phyloP scores from a whole-genome alignment of 768 basidiomycete species.

The Polyporus arcularius region DNA sequence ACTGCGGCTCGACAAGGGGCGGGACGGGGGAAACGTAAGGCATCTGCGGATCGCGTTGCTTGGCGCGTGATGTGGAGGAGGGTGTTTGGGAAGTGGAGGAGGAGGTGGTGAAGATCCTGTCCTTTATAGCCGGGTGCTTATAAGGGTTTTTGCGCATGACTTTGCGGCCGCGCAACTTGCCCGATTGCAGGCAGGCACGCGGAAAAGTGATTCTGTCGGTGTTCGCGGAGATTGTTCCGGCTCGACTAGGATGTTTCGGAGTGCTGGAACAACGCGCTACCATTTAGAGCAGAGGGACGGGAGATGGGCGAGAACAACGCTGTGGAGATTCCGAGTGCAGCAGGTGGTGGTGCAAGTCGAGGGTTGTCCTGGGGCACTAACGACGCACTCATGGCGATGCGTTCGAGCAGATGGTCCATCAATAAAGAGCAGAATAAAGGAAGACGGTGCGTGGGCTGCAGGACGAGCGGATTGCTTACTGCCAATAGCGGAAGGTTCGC shows the following conservation, averaged over 20 bases:
- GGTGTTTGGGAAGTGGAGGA: neutral
- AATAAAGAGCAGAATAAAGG: neutral
- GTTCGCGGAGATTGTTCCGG: neutral
- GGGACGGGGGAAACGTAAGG: no score
- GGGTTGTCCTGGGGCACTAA: neutral
- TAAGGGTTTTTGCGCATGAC: neutral
- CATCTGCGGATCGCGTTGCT: no score
- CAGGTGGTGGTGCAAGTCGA: neutral
- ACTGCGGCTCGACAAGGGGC: no score
- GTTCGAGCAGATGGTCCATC: neutral
- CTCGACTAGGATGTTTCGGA: neutral
- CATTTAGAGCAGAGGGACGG: neutral
- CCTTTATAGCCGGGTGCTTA: neutral
- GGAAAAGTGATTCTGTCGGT: neutral
- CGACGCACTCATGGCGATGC: neutral
- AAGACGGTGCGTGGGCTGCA: neutral
- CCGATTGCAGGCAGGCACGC: neutral
- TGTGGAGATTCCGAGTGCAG: neutral
- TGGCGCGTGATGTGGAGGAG: no score
- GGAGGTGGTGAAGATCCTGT: neutral
- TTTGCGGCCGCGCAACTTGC: neutral
- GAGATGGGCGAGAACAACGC: no score
- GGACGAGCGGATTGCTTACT: neutral
- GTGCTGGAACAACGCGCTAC: neutral
- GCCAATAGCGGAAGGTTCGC: neutral